Evolutionary conservation across 306 rosid genomes (phyloP).

Genomic region (Sindora glabra): DNA sequence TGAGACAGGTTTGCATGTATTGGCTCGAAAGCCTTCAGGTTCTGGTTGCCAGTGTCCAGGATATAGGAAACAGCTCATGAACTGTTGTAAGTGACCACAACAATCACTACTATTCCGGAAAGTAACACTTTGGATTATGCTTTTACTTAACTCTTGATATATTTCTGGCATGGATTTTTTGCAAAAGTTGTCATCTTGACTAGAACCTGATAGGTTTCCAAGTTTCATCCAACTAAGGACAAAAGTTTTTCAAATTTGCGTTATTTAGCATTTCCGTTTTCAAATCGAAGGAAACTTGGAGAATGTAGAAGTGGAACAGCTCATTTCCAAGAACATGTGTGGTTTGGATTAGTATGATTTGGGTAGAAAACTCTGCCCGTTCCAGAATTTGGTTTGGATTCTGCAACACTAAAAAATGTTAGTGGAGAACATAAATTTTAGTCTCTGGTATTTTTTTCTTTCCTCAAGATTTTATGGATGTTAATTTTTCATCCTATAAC

Average conservation of each 20-base stretch:
- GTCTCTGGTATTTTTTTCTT: not conserved
- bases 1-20: conserved; percentile 17
- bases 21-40: conserved; percentile 12
- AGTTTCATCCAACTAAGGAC: not conserved
- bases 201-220: not conserved
- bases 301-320: not conserved
- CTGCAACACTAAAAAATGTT: no score
- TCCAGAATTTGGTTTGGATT: not conserved
- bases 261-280: not conserved
- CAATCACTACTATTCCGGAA: not conserved
- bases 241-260: not conserved
- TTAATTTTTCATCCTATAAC: not conserved
- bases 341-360: no score
- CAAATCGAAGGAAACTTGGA: not conserved
- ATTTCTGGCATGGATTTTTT: not conserved
- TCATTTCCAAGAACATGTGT: not conserved
- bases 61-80: not conserved
- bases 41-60: not conserved
- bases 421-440: no score
- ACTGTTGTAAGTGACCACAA: conserved; percentile 11
- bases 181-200: not conserved
- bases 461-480: not conserved
- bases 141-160: not conserved
- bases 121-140: not conserved
- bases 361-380: not conserved